A percentile compares a stretch with the other conserved stretches of the same genome.
Evolutionary conservation across 2,329 filamentous ascomycete species (phyloP).

Genomic region (Botrytis sinoallii): DNA sequence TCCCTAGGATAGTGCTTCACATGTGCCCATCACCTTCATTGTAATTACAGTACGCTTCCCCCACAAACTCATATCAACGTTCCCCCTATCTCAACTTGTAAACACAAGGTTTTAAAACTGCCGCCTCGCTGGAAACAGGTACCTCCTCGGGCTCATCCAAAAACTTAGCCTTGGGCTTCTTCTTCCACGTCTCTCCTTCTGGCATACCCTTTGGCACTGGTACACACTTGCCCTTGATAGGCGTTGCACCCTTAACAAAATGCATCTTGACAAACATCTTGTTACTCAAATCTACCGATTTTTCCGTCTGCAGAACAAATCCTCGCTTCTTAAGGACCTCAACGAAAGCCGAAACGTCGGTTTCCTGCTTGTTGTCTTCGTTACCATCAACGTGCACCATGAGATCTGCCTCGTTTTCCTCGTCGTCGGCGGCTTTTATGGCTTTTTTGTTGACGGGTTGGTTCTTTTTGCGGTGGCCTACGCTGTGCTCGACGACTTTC

Average conservation of each 20-base stretch:
- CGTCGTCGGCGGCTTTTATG: slow-evolving; percentile 42
- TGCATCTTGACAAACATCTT: slow-evolving; percentile 99
- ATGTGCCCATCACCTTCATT: neutral
- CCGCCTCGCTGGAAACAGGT: slow-evolving; percentile 60
- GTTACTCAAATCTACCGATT: slow-evolving; percentile 73
- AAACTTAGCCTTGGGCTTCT: slow-evolving; percentile 74
- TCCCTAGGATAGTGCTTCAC: neutral
- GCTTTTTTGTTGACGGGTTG: slow-evolving; percentile 45
- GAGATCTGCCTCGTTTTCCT: slow-evolving; percentile 53
- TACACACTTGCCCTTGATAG: slow-evolving; percentile 72
- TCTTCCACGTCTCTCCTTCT: slow-evolving; percentile 61
- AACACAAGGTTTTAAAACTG: slow-evolving; percentile 85
- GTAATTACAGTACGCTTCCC: neutral
- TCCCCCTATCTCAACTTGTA: slow-evolving; percentile 70
- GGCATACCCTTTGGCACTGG: slow-evolving; percentile 43
- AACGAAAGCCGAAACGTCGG: slow-evolving; percentile 83
- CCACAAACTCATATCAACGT: neutral
- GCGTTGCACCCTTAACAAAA: slow-evolving; percentile 79
- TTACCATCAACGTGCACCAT: slow-evolving; percentile 70
- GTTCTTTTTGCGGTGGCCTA: slow-evolving; percentile 62
- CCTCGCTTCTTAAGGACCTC: slow-evolving; percentile 77
- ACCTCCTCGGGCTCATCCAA: slow-evolving; percentile 58
- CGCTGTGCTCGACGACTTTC: slow-evolving; percentile 63
- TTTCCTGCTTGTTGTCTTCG: slow-evolving; percentile 64
- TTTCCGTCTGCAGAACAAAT: slow-evolving; percentile 73